Evolutionary conservation across 2,329 filamentous ascomycete species (phyloP), one percentile per base, ranked within the genome.

Genomic region (Aspergillus sp.): DNA sequence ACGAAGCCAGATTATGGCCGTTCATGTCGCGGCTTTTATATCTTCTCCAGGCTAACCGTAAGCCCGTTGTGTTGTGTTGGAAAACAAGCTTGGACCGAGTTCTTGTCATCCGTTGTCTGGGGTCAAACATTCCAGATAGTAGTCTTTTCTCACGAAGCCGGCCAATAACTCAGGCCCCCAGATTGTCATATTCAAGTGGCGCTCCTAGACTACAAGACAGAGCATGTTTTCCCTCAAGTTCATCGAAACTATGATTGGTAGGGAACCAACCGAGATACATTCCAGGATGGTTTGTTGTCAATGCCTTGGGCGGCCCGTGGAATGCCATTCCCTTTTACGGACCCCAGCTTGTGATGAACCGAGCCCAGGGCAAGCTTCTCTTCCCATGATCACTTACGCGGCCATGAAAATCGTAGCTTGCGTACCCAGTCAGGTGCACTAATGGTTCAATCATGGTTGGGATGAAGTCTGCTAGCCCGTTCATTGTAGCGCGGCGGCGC

Each of bases 231-330:
- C 17, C n/a, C 8, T 3, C 25, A 17, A 25, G 4, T n/a, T 17
- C 7, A 3, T 30, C 8, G 3, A 44, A 11, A n/a, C 47, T 10
- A 17, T 30, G 15, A 32, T 50, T 50, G 47, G 47, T 5, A 8
- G 25, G 27, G n/a, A 27, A 30, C 7, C 25, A 17, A 19, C 13
- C 17, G 47, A 54, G 54, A 42, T 62, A 52, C 68, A 70, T 70
- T 70, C 68, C 62, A 44, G 19, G 13, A 15, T 42, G 48, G 66
- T 70, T 70, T 70, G 67, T 68, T 67, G 62, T 59, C 66, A 66
- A 42, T 36, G 41, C 11, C n/a, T 19, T 21, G 39, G 30, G 7
- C 11, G 25, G 62, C 8, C 58, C 59, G 15, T 25, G 60, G 68
- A 70, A 70, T 70, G 68, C 50, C 47, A 21, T 8, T 50, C n/a